Evolutionary conservation across 305 asterid genomes (phyloP), one percentile per base, ranked within the genome.

Genomic region (Monarda citriodora): DNA sequence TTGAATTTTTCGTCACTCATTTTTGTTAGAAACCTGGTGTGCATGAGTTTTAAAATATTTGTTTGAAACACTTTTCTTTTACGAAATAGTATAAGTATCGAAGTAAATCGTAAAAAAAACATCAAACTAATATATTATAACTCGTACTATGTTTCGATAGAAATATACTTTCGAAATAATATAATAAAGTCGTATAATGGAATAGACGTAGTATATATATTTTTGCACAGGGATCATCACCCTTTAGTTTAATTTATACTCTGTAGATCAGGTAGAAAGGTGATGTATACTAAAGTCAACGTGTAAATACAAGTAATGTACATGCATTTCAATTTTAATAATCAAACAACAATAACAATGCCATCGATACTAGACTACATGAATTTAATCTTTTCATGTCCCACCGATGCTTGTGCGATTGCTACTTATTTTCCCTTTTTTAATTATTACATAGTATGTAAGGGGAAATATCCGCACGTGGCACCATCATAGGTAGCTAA

Each of bases 221-320:
- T 48, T 22, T 20, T 21, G 23, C 56, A 26, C 38, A 8, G 37
- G 56, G 56, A 51, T 51, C 56, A 51, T 13, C 56, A 51, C 38
- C 20, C 20, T 34, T 16, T 9, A 16, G 7, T 45, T 17, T 6
- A 51, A 51, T 14, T 15, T 51, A 26, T 22, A 5, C 5, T 22
- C 13, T 50, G 5, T 22, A 22, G 36, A 26, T 22, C 31, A 48
- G 31, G 31, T 5, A n/a, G 20, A 48, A 48, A 12, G 32, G 34
- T 0, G 34, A 22, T 50, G 20, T 25, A 15, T 51, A 15, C 15
- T 51, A 25, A 50, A 51, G 56, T 51, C 56, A 51, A 26, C 37
- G 56, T 12, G 3, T 34, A 9, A 34, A 34, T 34, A 34, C 38
- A 50, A 5, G 10, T 50, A 50, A 22, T 18, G 7, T n/a, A n/a